phyloP scores from a whole-genome alignment of 148 eudicot species.

The Rhododendron henanense region DNA sequence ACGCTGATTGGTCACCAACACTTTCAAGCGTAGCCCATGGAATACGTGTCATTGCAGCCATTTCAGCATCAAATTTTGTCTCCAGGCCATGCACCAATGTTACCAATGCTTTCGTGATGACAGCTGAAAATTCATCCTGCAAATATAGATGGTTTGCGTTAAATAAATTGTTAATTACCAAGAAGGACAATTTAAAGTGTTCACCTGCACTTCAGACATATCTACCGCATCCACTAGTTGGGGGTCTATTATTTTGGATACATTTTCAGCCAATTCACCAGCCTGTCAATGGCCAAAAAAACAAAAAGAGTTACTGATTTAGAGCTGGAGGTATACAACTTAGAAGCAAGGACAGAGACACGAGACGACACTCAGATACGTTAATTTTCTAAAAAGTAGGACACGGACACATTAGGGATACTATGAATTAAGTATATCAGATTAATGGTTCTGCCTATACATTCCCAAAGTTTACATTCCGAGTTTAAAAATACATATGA shows the following conservation, averaged over 20 bases:
- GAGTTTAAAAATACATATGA: background rate
- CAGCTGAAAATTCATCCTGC: slow-evolving; percentile 97
- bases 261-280: slow-evolving; percentile 94
- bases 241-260: slow-evolving; percentile 75
- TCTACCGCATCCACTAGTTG: slow-evolving; percentile 69
- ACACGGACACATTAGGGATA: background rate
- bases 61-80: slow-evolving; percentile 92
- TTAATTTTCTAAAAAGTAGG: background rate
- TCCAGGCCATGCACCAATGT: slow-evolving; percentile 95
- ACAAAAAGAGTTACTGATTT: background rate
- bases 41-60: slow-evolving; percentile 97
- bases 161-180: background rate
- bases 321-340: background rate
- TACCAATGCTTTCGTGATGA: slow-evolving; percentile 78
- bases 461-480: background rate
- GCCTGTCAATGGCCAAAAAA: slow-evolving; percentile 41
- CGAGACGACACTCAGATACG: background rate
- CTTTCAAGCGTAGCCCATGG: slow-evolving; percentile 97
- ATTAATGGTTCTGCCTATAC: too few relatives aligned
- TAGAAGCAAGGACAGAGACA: background rate
- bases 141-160: slow-evolving; percentile 7
- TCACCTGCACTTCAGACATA: slow-evolving; percentile 95
- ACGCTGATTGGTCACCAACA: slow-evolving; percentile 98
- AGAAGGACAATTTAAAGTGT: background rate
- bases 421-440: too few relatives aligned